A percentile compares a stretch with the other conserved stretches of the same genome.
Evolutionary conservation across 2,329 filamentous ascomycete species (phyloP).

Genomic region (Pseudocercospora cruenta): DNA sequence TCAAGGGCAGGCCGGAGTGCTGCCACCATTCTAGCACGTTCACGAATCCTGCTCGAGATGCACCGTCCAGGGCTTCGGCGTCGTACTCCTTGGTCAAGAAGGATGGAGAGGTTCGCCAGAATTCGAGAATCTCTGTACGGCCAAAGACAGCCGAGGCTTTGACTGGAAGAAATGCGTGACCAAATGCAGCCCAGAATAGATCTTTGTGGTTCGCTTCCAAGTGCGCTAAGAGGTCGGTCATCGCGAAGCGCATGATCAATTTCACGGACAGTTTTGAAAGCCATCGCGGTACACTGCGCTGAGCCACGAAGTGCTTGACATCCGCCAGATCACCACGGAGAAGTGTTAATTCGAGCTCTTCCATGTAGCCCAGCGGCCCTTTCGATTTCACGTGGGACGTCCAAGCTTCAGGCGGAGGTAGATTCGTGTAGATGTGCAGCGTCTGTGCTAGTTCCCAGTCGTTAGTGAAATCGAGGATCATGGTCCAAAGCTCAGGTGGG

Average conservation of each 20-base stretch:
- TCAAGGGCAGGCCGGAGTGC: conserved; percentile 74
- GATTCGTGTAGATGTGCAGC: conserved; percentile 76
- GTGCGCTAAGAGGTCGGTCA: conserved; percentile 76
- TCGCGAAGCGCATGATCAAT: conserved; percentile 87
- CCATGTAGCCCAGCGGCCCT: conserved; percentile 71
- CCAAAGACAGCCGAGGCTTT: conserved; percentile 88
- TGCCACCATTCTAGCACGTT: conserved; percentile 92
- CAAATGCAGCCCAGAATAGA: conserved; percentile 84
- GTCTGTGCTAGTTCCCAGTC: conserved; percentile 91
- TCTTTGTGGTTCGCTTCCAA: conserved; percentile 69
- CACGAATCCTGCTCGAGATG: conserved; percentile 82
- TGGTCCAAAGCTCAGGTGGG: conserved; percentile 86
- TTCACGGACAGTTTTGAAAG: conserved; percentile 82
- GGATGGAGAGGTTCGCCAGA: conserved; percentile 83
- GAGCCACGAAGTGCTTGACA: conserved; percentile 72
- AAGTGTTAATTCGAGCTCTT: conserved; percentile 83
- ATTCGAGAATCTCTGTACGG: conserved; percentile 80
- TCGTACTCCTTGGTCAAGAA: conserved; percentile 88
- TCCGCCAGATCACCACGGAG: conserved; percentile 71
- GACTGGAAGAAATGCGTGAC: conserved; percentile 78
- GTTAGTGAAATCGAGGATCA: conserved; percentile 78
- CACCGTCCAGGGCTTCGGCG: conserved; percentile 81
- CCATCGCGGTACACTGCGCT: conserved; percentile 69
- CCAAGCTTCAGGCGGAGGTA: conserved; percentile 76
- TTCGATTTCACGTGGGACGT: conserved; percentile 64